phyloP scores from a whole-genome alignment of 2,329 filamentous ascomycete genomes.

The Fusarium nanum region DNA sequence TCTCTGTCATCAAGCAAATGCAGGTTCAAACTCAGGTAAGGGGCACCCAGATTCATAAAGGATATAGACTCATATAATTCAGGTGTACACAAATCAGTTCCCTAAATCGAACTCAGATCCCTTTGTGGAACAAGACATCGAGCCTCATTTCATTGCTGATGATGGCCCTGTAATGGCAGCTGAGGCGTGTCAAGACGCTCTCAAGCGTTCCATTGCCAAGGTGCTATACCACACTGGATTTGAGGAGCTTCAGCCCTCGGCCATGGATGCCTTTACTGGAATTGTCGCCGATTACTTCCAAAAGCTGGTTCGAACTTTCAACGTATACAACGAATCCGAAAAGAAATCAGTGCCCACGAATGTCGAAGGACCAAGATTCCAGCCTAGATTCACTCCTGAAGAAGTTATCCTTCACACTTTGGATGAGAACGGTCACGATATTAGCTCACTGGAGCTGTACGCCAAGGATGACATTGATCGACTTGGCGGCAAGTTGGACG shows the following conservation, averaged over 20 bases:
- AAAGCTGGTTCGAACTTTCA: conserved; percentile 83
- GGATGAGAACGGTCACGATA: conserved; percentile 83
- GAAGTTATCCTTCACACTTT: conserved; percentile 90
- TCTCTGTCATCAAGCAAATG: conserved; percentile 99
- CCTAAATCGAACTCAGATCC: conserved; percentile 94
- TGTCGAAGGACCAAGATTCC: conserved; percentile 57
- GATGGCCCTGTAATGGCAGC: conserved; percentile 89
- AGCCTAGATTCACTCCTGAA: conserved; percentile 81
- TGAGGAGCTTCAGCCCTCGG: conserved; percentile 95
- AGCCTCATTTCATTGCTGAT: conserved; percentile 89
- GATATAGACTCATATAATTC: conserved; percentile 19
- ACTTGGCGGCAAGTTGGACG: conserved; percentile 79
- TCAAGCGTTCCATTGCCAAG: conserved; percentile 92
- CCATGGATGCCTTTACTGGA: conserved; percentile 89
- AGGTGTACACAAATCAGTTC: conserved; percentile 98
- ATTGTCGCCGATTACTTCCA: conserved; percentile 90
- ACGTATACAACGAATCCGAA: conserved; percentile 84
- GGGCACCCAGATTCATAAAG: not conserved
- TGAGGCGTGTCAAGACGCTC: conserved; percentile 81
- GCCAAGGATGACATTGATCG: conserved; percentile 95
- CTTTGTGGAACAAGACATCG: conserved; percentile 87
- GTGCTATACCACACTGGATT: conserved; percentile 97
- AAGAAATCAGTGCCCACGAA: conserved; percentile 69
- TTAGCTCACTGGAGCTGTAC: conserved; percentile 85
- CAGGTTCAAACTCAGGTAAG: conserved; percentile 93